A percentile compares a stretch with the other conserved stretches of the same genome.
Evolutionary conservation across 345 rosid species (phyloP).

Genomic region (Cardamine resedifolia): DNA sequence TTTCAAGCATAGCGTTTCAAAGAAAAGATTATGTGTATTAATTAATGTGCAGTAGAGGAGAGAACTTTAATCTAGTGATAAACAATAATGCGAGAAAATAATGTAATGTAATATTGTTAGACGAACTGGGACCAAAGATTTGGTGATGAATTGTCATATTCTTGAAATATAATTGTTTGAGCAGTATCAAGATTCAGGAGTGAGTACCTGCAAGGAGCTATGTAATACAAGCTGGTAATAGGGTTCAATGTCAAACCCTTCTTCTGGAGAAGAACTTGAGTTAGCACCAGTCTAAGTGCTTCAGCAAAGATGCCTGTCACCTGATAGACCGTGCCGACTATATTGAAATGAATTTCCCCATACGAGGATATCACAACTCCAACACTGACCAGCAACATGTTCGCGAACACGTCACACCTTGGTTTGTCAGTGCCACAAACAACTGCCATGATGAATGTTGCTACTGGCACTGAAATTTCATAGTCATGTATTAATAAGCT

Average conservation of each 20-base stretch:
- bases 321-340: conserved; percentile 90
- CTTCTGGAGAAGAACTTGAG: conserved; percentile 94
- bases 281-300: conserved; percentile 94
- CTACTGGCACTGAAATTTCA: conserved; percentile 91
- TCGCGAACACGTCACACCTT: conserved; percentile 84
- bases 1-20: background rate
- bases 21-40: background rate
- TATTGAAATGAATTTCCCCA: conserved; percentile 93
- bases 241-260: conserved; percentile 91
- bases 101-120: background rate
- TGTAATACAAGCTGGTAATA: conserved; percentile 89
- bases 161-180: background rate
- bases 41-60: conserved; percentile 1
- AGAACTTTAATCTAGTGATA: background rate
- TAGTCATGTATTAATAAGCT: conserved; percentile 30
- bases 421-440: conserved; percentile 89
- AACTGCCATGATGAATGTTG: conserved; percentile 85
- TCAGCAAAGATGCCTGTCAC: conserved; percentile 96
- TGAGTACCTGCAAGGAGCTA: conserved; percentile 95
- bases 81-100: background rate
- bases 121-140: background rate
- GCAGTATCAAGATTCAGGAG: background rate
- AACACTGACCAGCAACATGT: conserved; percentile 95
- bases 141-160: background rate
- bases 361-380: conserved; percentile 95